These are phyloP conservation scores for Narthecium ossifragum DNA, from an alignment of 106 monocot species.

Conservation along the genomic window DNA sequence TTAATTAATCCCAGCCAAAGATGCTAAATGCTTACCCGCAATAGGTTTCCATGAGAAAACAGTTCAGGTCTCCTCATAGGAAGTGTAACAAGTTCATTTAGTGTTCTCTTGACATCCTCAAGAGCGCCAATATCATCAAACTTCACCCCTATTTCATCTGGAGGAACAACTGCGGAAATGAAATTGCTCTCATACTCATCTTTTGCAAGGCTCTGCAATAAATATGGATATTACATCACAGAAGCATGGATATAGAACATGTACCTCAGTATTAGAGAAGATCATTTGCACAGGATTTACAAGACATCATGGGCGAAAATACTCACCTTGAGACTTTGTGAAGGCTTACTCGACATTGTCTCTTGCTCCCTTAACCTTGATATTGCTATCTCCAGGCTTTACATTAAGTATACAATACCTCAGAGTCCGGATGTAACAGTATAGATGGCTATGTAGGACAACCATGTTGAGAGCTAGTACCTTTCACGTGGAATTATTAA, in stretches of 20 bases:
- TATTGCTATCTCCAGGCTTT: slow-evolving; percentile 74
- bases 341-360: slow-evolving; percentile 38
- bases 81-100: slow-evolving; percentile 89
- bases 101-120: slow-evolving; percentile 84
- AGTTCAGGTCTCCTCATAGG: slow-evolving; percentile 98
- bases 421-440: not conserved
- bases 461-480: slow-evolving; percentile 19
- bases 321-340: slow-evolving; percentile 66
- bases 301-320: not conserved
- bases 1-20: no score
- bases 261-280: not conserved
- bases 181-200: slow-evolving; percentile 97
- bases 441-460: not conserved
- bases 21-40: slow-evolving; percentile 71
- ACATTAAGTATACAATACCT: slow-evolving; percentile 8
- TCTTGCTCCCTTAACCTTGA: slow-evolving; percentile 75
- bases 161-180: slow-evolving; percentile 81
- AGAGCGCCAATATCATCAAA: slow-evolving; percentile 99
- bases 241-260: not conserved
- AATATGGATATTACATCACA: slow-evolving; percentile 3
- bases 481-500: slow-evolving; percentile 75
- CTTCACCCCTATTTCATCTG: slow-evolving; percentile 87
- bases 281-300: no score
- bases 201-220: slow-evolving; percentile 78
- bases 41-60: slow-evolving; percentile 89